Percentiles rank a stretch among this genome's conserved stretches.
Evolutionary conservation across 2,329 filamentous ascomycete species (phyloP).

Genomic region (Colletotrichum destructivum): DNA sequence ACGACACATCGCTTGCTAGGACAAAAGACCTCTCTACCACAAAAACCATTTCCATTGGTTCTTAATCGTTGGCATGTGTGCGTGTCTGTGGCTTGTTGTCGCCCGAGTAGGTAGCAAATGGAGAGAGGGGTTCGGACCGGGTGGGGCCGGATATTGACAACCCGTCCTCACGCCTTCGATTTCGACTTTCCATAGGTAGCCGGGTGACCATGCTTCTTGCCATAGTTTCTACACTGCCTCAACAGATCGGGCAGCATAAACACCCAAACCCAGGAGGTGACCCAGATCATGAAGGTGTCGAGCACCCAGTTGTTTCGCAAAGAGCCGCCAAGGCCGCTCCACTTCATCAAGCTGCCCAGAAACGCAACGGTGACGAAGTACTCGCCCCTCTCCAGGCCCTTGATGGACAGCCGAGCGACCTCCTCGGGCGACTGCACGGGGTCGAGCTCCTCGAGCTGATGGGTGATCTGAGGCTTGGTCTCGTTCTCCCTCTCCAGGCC

Average conservation of each 20-base stretch:
- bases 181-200: constrained; percentile 58
- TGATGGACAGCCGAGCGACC: constrained; percentile 79
- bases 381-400: constrained; percentile 83
- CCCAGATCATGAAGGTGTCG: constrained; percentile 69
- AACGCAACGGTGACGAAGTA: constrained; percentile 84
- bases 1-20: too few relatives aligned
- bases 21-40: too few relatives aligned
- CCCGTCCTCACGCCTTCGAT: constrained; percentile 4
- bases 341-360: constrained; percentile 81
- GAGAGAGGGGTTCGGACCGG: too few relatives aligned
- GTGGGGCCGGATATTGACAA: too few relatives aligned
- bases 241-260: constrained; percentile 72
- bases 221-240: constrained; percentile 70
- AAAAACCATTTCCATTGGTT: too few relatives aligned
- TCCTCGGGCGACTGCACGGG: constrained; percentile 83
- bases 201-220: constrained; percentile 72
- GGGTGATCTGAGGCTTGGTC: constrained; percentile 85
- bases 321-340: constrained; percentile 68
- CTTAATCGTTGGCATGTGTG: too few relatives aligned
- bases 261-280: constrained; percentile 69
- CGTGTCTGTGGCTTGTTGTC: too few relatives aligned
- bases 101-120: too few relatives aligned
- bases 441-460: constrained; percentile 86
- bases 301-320: constrained; percentile 72
- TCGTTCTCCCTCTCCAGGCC: constrained; percentile 83